Evolutionary conservation across 1,139 yeast genomes (phyloP).

Genomic region (Diutina pseudorugosa): DNA sequence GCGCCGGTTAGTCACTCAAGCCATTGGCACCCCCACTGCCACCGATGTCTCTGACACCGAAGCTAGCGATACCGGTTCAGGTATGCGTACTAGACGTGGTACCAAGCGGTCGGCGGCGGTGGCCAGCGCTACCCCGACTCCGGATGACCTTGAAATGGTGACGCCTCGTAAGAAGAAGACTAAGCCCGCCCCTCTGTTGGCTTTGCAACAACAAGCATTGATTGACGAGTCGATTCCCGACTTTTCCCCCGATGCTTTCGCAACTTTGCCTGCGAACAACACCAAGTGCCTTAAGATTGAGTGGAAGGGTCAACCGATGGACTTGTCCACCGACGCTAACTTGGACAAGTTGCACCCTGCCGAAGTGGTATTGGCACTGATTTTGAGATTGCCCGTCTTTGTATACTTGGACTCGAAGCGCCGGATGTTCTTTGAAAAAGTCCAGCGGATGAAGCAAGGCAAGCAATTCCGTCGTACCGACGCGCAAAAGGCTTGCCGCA

Average conservation of each 20-base stretch:
- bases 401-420: slow-evolving; percentile 87
- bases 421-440: slow-evolving; percentile 81
- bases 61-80: slow-evolving; percentile 17
- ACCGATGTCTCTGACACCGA: slow-evolving; percentile 19
- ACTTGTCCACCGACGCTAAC: slow-evolving; percentile 66
- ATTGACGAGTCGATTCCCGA: slow-evolving; percentile 58
- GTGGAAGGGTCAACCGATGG: slow-evolving; percentile 99
- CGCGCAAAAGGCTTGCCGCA: slow-evolving; percentile 94
- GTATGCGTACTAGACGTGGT: slow-evolving; percentile 49
- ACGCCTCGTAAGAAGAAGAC: slow-evolving; percentile 19
- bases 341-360: slow-evolving; percentile 73
- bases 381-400: slow-evolving; percentile 77
- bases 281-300: slow-evolving; percentile 70
- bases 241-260: slow-evolving; percentile 54
- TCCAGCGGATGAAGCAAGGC: slow-evolving; percentile 57
- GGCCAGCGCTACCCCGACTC: slow-evolving; percentile 10
- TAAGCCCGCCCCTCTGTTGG: slow-evolving; percentile 19
- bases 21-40: slow-evolving; percentile 7
- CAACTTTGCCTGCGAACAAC: slow-evolving; percentile 55
- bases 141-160: slow-evolving; percentile 10
- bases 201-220: slow-evolving; percentile 29
- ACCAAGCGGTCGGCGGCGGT: slow-evolving; percentile 19
- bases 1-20: neutral
- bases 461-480: slow-evolving; percentile 92
- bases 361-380: slow-evolving; percentile 77